Conservation (phyloP, 1,284 basidiomycete genomes). For the Malassezia brasiliensis region DNA sequence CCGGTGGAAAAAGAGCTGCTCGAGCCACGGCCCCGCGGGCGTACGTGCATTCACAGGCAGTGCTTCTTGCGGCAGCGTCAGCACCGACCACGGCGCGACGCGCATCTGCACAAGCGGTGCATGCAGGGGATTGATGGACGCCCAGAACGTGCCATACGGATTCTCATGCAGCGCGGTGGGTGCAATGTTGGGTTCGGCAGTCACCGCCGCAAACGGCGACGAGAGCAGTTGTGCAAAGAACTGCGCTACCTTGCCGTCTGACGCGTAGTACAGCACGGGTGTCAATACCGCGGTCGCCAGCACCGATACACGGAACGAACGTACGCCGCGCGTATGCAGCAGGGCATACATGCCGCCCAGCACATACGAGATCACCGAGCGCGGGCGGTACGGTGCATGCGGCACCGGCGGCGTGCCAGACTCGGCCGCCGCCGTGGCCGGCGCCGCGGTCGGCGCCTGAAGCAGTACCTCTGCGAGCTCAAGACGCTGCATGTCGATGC, state of each 20-base stretch:
- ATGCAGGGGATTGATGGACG: constrained; percentile 5
- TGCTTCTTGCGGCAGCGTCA: constrained; percentile 50
- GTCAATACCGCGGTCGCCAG: background rate
- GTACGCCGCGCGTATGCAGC: background rate
- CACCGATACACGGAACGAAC: background rate
- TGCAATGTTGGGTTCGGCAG: background rate
- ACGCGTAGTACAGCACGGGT: background rate
- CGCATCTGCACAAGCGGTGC: constrained; percentile 55
- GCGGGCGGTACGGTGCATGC: constrained; percentile 8
- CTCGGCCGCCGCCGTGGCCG: background rate
- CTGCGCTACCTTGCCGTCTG: background rate
- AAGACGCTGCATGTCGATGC: constrained; percentile 78
- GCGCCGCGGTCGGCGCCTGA: constrained; percentile 3
- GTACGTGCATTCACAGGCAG: background rate
- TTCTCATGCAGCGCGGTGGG: background rate
- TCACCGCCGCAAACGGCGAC: background rate
- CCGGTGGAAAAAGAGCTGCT: constrained; percentile 14
- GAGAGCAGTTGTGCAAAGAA: background rate
- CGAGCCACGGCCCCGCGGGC: constrained; percentile 17
- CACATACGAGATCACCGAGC: background rate
- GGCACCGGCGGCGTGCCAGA: background rate
- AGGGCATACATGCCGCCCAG: background rate
- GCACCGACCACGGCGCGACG: constrained; percentile 66
- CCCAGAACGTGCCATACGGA: constrained; percentile 13
- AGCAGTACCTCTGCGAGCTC: constrained; percentile 55